Conservation (phyloP, 225 moss, liverwort and hornwort genomes). For the Lunularia cruciata region DNA sequence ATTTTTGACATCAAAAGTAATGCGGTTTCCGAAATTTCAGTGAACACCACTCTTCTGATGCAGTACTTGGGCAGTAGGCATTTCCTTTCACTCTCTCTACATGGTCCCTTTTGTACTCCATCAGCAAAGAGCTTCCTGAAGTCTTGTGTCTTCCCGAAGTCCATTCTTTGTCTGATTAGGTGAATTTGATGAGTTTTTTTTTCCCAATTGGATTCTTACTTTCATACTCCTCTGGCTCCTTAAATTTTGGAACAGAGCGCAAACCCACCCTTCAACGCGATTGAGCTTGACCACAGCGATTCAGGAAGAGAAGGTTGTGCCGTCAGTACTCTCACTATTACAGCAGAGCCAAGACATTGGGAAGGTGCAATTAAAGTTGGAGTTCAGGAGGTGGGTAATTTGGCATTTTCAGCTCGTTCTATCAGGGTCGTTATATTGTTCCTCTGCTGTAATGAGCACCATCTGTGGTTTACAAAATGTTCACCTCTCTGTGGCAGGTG, state of each 20-base stretch:
- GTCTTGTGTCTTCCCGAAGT: no score
- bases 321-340: slow-evolving; percentile 90
- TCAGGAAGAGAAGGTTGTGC: slow-evolving; percentile 99
- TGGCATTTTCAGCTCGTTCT: not conserved
- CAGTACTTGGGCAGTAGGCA: no score
- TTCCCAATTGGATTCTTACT: no score
- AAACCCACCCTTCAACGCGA: slow-evolving; percentile 97
- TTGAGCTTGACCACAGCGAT: slow-evolving; percentile 98
- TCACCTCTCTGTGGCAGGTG: slow-evolving; percentile 50
- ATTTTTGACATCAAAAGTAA: not conserved
- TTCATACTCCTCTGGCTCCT: not conserved
- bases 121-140: no score
- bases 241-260: slow-evolving; percentile 77
- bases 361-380: slow-evolving; percentile 97
- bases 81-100: no score
- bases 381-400: slow-evolving; percentile 82
- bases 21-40: no score
- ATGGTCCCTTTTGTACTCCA: no score
- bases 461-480: no score
- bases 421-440: not conserved
- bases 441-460: no score
- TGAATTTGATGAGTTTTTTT: no score
- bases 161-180: no score
- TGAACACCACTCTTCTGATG: no score
- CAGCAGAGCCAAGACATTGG: slow-evolving; percentile 98